Percentiles rank a stretch among this genome's conserved stretches.
Conservation (phyloP, 768 basidiomycete genomes). For the Termitomyces sp. region DNA sequence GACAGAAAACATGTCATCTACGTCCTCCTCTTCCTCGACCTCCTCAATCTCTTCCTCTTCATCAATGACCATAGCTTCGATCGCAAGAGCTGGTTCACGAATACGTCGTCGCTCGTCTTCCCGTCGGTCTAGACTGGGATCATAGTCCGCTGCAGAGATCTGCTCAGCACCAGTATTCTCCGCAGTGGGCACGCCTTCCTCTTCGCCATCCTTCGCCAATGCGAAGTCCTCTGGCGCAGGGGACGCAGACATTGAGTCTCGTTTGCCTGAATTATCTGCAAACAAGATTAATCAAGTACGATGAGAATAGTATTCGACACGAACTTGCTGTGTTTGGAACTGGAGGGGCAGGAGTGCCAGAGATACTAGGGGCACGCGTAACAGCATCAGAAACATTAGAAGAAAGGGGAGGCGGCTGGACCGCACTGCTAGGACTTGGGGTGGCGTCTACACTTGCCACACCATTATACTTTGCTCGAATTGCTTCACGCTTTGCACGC, state of each 20-base stretch:
- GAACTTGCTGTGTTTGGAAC: conserved; percentile 6
- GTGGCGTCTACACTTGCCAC: conserved; percentile 44
- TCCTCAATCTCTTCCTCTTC: conserved; percentile 55
- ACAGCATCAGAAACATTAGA: conserved; percentile 59
- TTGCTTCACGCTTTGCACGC: conserved; percentile 70
- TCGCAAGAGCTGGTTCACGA: conserved; percentile 33
- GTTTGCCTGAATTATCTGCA: conserved; percentile 31
- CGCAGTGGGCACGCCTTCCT: conserved; percentile 40
- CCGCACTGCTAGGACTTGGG: conserved; percentile 70
- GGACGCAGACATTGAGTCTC: conserved; percentile 53
- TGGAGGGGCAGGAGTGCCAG: conserved; percentile 26
- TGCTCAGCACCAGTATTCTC: conserved; percentile 56
- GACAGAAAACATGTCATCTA: conserved; percentile 96
- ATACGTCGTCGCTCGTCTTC: conserved; percentile 79
- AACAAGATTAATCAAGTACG: neutral
- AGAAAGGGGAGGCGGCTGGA: conserved; percentile 61
- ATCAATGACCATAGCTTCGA: conserved; percentile 30
- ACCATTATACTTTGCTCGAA: conserved; percentile 71
- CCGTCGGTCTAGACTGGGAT: conserved; percentile 69
- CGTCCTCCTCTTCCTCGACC: conserved; percentile 77
- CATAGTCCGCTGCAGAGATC: conserved; percentile 91
- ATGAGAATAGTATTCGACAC: conserved; percentile 13
- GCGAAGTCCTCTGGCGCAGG: conserved; percentile 60
- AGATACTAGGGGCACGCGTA: conserved; percentile 50
- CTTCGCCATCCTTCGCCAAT: conserved; percentile 62